Percentiles rank a stretch among this genome's conserved stretches.
phyloP scores from a whole-genome alignment of 1,284 basidiomycete species.

The Coniferiporia sulphurascens region DNA sequence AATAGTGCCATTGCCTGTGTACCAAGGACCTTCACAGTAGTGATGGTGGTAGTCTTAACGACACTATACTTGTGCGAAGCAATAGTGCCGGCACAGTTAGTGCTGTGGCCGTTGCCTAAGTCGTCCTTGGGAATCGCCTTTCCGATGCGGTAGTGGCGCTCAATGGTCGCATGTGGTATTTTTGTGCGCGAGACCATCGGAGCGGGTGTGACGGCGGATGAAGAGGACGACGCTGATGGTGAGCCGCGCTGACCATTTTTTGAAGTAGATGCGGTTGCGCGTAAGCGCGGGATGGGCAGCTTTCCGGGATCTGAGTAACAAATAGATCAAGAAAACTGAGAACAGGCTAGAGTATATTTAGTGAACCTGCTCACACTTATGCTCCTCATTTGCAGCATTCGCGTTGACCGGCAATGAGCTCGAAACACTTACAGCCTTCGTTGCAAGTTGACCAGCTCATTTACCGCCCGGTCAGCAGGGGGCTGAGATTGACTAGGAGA shows the following conservation, averaged over 20 bases:
- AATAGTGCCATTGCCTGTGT: too few relatives aligned
- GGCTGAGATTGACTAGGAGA: too few relatives aligned
- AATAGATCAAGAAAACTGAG: not conserved
- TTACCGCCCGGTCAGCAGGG: slow-evolving; percentile 4
- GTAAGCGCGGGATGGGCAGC: slow-evolving; percentile 36
- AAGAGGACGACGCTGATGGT: slow-evolving; percentile 29
- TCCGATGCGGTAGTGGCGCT: slow-evolving; percentile 84
- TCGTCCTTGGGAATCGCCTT: too few relatives aligned
- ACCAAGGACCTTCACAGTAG: too few relatives aligned
- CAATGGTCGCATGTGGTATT: slow-evolving; percentile 88
- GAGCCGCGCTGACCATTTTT: slow-evolving; percentile 9
- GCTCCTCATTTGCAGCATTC: not conserved
- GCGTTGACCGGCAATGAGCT: slow-evolving; percentile 7
- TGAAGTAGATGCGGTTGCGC: slow-evolving; percentile 20
- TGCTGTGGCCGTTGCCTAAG: too few relatives aligned
- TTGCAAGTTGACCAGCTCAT: slow-evolving; percentile 12
- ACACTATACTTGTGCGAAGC: too few relatives aligned
- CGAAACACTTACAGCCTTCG: slow-evolving; percentile 11
- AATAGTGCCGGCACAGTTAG: too few relatives aligned
- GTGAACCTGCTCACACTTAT: not conserved
- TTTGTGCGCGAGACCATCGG: slow-evolving; percentile 49
- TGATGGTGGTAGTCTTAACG: too few relatives aligned
- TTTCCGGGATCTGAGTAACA: slow-evolving; percentile 20
- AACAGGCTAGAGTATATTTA: not conserved
- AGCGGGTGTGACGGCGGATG: slow-evolving; percentile 26